phyloP scores from a whole-genome alignment of 2,329 filamentous ascomycete genomes.

The Lachnellula suecica region DNA sequence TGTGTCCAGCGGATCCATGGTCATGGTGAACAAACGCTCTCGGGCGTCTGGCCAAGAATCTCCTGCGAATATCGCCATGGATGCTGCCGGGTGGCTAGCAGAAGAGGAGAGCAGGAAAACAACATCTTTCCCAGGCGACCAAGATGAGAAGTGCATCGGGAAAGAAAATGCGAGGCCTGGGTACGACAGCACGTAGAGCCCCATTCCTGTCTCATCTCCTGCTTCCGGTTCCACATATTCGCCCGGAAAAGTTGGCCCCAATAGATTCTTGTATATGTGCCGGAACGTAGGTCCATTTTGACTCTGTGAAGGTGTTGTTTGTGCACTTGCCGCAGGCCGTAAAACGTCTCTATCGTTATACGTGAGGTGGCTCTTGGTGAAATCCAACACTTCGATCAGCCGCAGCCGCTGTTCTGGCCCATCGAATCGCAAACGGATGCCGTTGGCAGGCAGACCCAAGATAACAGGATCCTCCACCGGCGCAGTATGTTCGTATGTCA shows the following conservation, averaged over 20 bases:
- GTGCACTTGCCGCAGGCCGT: constrained; percentile 51
- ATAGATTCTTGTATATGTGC: constrained; percentile 88
- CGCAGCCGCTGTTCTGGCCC: constrained; percentile 89
- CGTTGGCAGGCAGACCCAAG: constrained; percentile 78
- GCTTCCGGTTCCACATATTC: constrained; percentile 75
- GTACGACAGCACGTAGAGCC: constrained; percentile 89
- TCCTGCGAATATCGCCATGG: constrained; percentile 89
- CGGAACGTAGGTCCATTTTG: constrained; percentile 72
- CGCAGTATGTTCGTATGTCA: constrained; percentile 73
- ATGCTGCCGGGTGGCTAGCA: constrained; percentile 71
- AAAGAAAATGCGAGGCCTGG: constrained; percentile 94
- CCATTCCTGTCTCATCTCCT: constrained; percentile 52
- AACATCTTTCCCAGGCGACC: constrained; percentile 76
- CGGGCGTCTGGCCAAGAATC: constrained; percentile 87
- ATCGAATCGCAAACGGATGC: constrained; percentile 87
- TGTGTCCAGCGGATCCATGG: constrained; percentile 71
- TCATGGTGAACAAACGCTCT: constrained; percentile 71
- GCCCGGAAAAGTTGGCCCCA: constrained; percentile 90
- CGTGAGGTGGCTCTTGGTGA: constrained; percentile 77
- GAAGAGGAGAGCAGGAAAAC: constrained; percentile 82
- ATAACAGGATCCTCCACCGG: constrained; percentile 76
- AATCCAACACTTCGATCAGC: constrained; percentile 87
- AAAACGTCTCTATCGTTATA: constrained; percentile 82
- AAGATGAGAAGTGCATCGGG: constrained; percentile 70
- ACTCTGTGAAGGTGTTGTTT: constrained; percentile 26